Evolutionary conservation across 345 rosid species (phyloP).

Genomic region (Eucalyptus pauciflora): DNA sequence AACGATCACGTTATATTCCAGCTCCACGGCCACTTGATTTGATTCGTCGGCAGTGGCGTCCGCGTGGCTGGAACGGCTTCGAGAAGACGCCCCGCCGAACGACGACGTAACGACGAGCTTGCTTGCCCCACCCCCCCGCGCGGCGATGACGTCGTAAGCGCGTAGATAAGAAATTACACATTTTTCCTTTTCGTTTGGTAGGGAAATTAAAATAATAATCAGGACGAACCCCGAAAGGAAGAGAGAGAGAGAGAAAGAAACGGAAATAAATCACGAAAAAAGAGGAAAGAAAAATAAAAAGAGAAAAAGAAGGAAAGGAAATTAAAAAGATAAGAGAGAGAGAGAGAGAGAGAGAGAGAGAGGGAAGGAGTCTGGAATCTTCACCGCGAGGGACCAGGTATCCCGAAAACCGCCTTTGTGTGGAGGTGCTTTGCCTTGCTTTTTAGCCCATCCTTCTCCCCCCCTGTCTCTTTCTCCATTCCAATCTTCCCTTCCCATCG

Average conservation of each 20-base stretch:
- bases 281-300: background rate
- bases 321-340: background rate
- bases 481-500: background rate
- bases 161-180: background rate
- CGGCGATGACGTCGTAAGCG: background rate
- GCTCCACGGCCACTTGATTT: background rate
- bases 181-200: background rate
- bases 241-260: background rate
- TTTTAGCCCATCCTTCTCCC: background rate
- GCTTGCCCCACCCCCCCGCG: background rate
- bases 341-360: background rate
- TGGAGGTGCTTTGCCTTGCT: background rate
- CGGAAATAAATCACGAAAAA: background rate
- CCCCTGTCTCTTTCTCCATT: background rate
- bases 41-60: background rate
- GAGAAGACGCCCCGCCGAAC: background rate
- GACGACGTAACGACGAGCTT: background rate
- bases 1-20: background rate
- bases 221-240: background rate
- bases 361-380: conserved; percentile 25
- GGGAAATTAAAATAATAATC: background rate
- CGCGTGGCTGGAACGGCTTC: background rate
- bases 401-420: background rate
- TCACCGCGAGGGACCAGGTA: background rate
- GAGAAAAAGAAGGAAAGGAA: background rate